Evolutionary conservation across 805 yeast species (phyloP).

Genomic region (Saccharomycopsis capsularis): DNA sequence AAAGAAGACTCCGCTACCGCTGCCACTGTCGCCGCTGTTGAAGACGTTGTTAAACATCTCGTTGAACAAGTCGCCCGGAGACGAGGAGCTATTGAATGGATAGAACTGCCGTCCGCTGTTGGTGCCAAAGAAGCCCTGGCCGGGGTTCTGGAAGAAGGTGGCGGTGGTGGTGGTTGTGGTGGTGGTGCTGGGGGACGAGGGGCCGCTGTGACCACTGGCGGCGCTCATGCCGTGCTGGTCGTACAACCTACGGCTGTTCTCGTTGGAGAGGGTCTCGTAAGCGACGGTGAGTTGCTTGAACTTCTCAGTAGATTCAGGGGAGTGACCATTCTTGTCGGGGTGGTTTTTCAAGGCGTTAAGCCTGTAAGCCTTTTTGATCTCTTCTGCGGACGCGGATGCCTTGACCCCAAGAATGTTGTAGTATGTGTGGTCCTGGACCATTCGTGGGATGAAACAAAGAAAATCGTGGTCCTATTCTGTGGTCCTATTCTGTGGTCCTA

Average conservation of each 20-base stretch:
- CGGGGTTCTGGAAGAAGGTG: conserved; percentile 1
- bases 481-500: too few species aligned
- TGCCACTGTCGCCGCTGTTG: background rate
- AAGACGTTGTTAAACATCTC: conserved; percentile 2
- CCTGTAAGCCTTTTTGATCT: conserved; percentile 80
- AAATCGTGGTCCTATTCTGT: too few species aligned
- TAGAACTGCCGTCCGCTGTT: too few species aligned
- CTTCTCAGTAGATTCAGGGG: conserved; percentile 82
- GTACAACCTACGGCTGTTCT: conserved; percentile 1
- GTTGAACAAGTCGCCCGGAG: conserved; percentile 2
- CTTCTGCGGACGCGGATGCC: conserved; percentile 51
- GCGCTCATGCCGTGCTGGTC: background rate
- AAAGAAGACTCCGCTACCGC: background rate
- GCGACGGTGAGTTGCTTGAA: conserved; percentile 88
- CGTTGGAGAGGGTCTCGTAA: conserved; percentile 74
- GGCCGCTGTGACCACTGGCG: background rate
- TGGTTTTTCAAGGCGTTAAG: conserved; percentile 80
- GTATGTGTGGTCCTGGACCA: conserved; percentile 17
- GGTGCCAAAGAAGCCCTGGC: background rate
- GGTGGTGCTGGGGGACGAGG: background rate
- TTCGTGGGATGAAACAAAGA: too few species aligned
- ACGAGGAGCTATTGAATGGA: background rate
- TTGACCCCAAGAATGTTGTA: conserved; percentile 69
- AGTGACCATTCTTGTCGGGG: conserved; percentile 94
- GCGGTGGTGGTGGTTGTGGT: conserved; percentile 6